Percentiles rank a stretch among this genome's conserved stretches.
Evolutionary conservation across 1,139 yeast species (phyloP).

Genomic region (Yamadazyma membranifaciens): DNA sequence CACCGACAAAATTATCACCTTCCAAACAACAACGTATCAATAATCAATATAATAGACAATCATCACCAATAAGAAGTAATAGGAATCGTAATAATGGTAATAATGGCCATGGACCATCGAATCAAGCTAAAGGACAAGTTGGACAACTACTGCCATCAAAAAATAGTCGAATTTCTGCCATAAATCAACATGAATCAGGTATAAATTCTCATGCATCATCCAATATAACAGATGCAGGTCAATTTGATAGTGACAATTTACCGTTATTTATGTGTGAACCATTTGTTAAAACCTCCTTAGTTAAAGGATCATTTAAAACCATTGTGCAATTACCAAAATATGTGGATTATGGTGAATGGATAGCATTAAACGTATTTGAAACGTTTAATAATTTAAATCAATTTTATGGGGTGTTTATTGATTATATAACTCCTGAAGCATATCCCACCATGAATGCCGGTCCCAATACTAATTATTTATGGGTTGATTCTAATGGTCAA

Average conservation of each 20-base stretch:
- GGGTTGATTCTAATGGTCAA: conserved; percentile 81
- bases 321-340: conserved; percentile 93
- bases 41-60: conserved; percentile 20
- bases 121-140: conserved; percentile 5
- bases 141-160: conserved; percentile 15
- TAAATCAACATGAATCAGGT: conserved; percentile 11
- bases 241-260: conserved; percentile 10
- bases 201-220: conserved; percentile 2
- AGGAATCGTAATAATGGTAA: conserved; percentile 11
- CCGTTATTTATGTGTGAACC: conserved; percentile 89
- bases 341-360: conserved; percentile 94
- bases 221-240: conserved; percentile 5
- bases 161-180: conserved; percentile 11
- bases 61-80: conserved; percentile 36
- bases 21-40: conserved; percentile 21
- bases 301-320: conserved; percentile 96
- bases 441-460: conserved; percentile 97
- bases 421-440: conserved; percentile 83
- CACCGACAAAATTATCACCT: conserved; percentile 23
- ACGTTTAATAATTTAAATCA: conserved; percentile 82
- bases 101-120: background rate
- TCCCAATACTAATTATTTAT: conserved; percentile 82
- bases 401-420: conserved; percentile 84
- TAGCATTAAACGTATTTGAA: conserved; percentile 89
- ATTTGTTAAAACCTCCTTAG: conserved; percentile 88